These are phyloP conservation scores for Colletotrichum tabaci DNA, from an alignment of 2,329 filamentous ascomycete species.

Conservation along the genomic window DNA sequence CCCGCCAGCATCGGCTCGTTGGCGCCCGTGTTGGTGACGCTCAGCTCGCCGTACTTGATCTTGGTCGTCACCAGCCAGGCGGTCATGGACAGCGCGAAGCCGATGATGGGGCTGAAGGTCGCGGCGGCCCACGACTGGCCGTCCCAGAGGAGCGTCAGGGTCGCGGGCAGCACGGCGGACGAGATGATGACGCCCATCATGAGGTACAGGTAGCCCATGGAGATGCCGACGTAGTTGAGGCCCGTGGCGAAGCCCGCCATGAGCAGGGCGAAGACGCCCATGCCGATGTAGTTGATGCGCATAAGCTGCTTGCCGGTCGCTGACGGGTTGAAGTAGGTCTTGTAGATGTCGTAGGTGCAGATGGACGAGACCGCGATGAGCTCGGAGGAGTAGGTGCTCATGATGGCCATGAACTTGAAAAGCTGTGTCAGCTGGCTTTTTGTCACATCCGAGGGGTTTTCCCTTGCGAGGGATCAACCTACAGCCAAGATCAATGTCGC, in stretches of 20 bases:
- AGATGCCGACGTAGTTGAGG: slow-evolving; percentile 76
- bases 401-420: slow-evolving; percentile 84
- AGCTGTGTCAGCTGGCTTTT: neutral
- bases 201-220: slow-evolving; percentile 85
- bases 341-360: slow-evolving; percentile 84
- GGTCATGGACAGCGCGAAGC: slow-evolving; percentile 77
- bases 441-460: too few relatives aligned
- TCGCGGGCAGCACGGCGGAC: slow-evolving; percentile 81
- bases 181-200: slow-evolving; percentile 90
- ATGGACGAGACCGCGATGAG: slow-evolving; percentile 91
- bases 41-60: slow-evolving; percentile 75
- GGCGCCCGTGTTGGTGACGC: slow-evolving; percentile 78
- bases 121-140: slow-evolving; percentile 74
- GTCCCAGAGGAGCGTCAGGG: slow-evolving; percentile 81
- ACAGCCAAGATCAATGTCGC: slow-evolving; percentile 81
- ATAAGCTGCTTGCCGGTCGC: slow-evolving; percentile 81
- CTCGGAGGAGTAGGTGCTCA: slow-evolving; percentile 85
- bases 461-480: neutral
- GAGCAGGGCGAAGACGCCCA: slow-evolving; percentile 77
- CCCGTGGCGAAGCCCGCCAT: slow-evolving; percentile 83
- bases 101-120: slow-evolving; percentile 77
- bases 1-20: slow-evolving; percentile 87
- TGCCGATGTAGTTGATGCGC: slow-evolving; percentile 77
- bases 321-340: slow-evolving; percentile 82
- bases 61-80: slow-evolving; percentile 86